phyloP scores from a whole-genome alignment of 805 yeast species.

The Yamadazyma ubonensis region DNA sequence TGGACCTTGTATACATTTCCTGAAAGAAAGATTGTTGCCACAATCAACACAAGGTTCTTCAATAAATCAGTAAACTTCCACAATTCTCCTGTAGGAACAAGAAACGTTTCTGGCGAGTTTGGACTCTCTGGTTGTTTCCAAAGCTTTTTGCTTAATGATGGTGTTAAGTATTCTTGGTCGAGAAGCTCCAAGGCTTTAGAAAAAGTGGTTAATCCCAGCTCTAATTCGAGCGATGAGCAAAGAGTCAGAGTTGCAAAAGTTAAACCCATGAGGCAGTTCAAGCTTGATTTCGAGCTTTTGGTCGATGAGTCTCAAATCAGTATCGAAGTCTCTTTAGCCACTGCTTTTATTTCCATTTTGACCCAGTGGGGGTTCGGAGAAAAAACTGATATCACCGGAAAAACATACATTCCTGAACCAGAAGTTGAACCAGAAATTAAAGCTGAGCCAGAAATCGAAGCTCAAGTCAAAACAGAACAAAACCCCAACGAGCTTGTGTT shows the following conservation, averaged over 20 bases:
- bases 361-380: constrained; percentile 67
- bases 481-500: constrained; percentile 17
- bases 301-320: constrained; percentile 50
- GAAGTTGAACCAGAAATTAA: not conserved
- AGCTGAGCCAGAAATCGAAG: not conserved
- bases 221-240: constrained; percentile 54
- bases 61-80: constrained; percentile 50
- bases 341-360: constrained; percentile 60
- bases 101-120: constrained; percentile 38
- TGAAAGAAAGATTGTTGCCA: constrained; percentile 47
- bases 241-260: constrained; percentile 56
- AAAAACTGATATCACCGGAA: constrained; percentile 53
- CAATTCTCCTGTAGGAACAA: constrained; percentile 40
- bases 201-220: constrained; percentile 47
- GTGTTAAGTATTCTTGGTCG: constrained; percentile 56
- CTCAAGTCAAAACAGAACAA: no score
- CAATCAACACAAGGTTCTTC: constrained; percentile 49
- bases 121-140: constrained; percentile 26
- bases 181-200: constrained; percentile 52
- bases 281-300: constrained; percentile 57
- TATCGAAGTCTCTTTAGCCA: constrained; percentile 54
- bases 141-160: constrained; percentile 52
- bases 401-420: constrained; percentile 33
- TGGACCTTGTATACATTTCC: constrained; percentile 53
- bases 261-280: constrained; percentile 55